Conservation (phyloP, 129 eudicot genomes). For the Helichrysum umbraculigerum region DNA sequence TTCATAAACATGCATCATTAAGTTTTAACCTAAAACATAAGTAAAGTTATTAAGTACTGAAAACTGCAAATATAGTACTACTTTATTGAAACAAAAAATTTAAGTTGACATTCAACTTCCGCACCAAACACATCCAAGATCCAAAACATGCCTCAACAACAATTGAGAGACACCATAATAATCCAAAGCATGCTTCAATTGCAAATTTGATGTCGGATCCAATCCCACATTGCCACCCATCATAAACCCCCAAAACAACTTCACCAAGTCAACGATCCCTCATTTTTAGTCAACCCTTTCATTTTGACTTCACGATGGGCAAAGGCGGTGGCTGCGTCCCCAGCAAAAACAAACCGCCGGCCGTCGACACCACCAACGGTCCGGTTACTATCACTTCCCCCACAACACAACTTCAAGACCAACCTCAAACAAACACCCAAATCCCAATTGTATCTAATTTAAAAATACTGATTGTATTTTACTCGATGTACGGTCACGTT, state of each 20-base stretch:
- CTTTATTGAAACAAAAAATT: too few species aligned
- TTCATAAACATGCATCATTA: too few species aligned
- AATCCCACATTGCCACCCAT: not conserved
- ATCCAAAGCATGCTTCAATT: conserved; percentile 25
- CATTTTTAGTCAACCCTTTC: too few species aligned
- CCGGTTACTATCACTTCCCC: conserved; percentile 30
- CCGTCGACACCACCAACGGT: conserved; percentile 30
- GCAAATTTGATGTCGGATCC: conserved; percentile 29
- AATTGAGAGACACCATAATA: conserved; percentile 27
- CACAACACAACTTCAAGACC: conserved; percentile 7
- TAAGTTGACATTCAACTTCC: not conserved
- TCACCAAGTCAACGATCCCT: not conserved
- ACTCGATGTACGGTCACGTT: conserved; percentile 98
- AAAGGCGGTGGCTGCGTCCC: conserved; percentile 99
- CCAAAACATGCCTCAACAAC: conserved; percentile 16
- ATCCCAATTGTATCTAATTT: conserved; percentile 19
- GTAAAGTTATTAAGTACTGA: too few species aligned
- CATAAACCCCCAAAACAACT: conserved; percentile 25
- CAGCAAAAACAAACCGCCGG: conserved; percentile 64
- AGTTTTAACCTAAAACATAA: too few species aligned
- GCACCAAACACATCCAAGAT: too few species aligned
- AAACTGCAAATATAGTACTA: too few species aligned
- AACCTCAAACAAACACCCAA: conserved; percentile 2
- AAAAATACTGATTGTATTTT: conserved; percentile 60
- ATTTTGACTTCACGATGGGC: conserved; percentile 51